phyloP scores from a whole-genome alignment of 345 rosid species.

The Erysimum cheiranthoides region DNA sequence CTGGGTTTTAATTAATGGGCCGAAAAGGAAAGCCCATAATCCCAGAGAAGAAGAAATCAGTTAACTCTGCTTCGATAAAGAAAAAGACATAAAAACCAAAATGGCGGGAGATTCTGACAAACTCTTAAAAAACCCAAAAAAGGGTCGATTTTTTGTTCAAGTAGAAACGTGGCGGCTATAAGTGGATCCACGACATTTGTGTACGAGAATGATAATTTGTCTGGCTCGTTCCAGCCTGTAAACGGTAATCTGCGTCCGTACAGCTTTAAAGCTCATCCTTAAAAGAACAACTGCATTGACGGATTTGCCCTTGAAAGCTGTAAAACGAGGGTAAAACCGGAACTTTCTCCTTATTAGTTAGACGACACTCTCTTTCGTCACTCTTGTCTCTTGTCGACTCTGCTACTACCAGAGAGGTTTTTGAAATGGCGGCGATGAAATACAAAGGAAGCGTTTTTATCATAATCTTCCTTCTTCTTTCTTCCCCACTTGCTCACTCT shows the following conservation, averaged over 20 bases:
- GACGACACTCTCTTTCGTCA: conserved; percentile 26
- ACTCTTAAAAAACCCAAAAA: too few species aligned
- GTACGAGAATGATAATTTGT: conserved; percentile 47
- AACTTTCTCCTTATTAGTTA: conserved; percentile 31
- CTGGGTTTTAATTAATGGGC: neutral
- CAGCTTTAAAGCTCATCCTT: conserved; percentile 9
- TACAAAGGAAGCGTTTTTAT: conserved; percentile 40
- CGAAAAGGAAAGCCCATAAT: conserved; percentile 5
- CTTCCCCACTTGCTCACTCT: conserved; percentile 24
- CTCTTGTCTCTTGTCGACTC: neutral
- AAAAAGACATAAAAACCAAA: neutral
- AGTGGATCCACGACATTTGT: conserved; percentile 28
- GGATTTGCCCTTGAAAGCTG: conserved; percentile 29
- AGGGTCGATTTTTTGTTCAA: neutral
- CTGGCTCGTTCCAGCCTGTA: conserved; percentile 46
- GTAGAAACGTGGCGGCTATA: conserved; percentile 29
- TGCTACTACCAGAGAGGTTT: neutral
- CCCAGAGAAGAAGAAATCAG: too few species aligned
- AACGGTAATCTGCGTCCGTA: conserved; percentile 40
- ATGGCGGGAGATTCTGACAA: neutral
- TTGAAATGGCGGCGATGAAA: conserved; percentile 45
- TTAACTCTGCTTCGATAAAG: neutral
- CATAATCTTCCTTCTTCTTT: conserved; percentile 23
- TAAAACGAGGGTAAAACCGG: conserved; percentile 34
- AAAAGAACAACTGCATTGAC: neutral